Evolutionary conservation across 2,329 filamentous ascomycete genomes (phyloP), one percentile per base, ranked within the genome.

Genomic region (Aspergillus sclerotialis): DNA sequence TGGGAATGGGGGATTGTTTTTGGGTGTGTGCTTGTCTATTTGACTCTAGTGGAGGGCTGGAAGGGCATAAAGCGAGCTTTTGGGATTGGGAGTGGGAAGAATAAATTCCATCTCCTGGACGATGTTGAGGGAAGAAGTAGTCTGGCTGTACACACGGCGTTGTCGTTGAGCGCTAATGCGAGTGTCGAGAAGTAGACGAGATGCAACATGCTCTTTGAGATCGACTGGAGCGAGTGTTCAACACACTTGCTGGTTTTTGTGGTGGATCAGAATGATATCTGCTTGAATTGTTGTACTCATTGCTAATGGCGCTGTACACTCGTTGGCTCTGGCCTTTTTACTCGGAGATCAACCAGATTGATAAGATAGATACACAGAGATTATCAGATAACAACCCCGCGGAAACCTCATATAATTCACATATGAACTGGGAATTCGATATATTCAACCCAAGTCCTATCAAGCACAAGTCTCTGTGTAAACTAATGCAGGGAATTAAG

Each of bases 1-100:
- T 80, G 77, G 78, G 80, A 84, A 50, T 85, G 80, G 81, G 75
- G 65, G 0, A 66, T 84, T n/a, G 74, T 81, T 0, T 72, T 83
- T 36, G 61, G 78, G 18, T 72, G 69, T 10, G 65, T 74, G 0
- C 54, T 71, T 1, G 51, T 82, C 5, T 85, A 84, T 56, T 71
- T 84, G 42, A 49, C 60, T 0, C 75, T 78, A 7, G 68, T 78
- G 1, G 81, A 85, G 55, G 49, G 61, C 1, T 85, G 77, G 73
- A 84, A 84, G 55, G 80, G 70, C 56, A 59, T 52, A 2, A 85
- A 85, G 64, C 63, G 81, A 1, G 44, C 50, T 0, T 51, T 52
- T 31, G 43, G 52, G 3, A 59, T 62, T 36, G 57, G 55, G 6
- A 55, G 53, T 38, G 58, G 56, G 11, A 54, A 50, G 37, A 51